Percentiles rank a stretch among this genome's conserved stretches.
These are phyloP conservation scores for Cercospora sojina DNA, from an alignment of 2,329 filamentous ascomycete genomes.

Conservation along the genomic window DNA sequence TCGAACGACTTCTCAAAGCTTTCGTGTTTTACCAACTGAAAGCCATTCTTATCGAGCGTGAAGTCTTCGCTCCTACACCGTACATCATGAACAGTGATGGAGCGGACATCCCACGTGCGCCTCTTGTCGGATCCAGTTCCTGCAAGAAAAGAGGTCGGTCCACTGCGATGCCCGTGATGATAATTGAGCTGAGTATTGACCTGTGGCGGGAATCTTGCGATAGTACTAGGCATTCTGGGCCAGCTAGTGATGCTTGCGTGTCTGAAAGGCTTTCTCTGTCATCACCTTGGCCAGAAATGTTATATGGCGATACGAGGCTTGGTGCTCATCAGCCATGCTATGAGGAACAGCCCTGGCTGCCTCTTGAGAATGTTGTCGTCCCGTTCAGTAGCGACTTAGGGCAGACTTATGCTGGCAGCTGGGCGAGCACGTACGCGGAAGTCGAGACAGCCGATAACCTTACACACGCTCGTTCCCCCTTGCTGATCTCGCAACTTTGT, in stretches of 20 bases:
- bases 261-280: not conserved
- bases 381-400: not conserved
- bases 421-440: not conserved
- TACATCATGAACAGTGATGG: not conserved
- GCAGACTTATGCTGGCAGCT: not conserved
- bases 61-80: not conserved
- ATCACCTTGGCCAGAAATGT: not conserved
- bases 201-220: not conserved
- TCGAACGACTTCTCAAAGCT: not conserved
- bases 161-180: not conserved
- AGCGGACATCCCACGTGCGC: not conserved
- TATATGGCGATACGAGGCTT: not conserved
- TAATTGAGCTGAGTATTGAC: not conserved
- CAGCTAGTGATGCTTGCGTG: not conserved
- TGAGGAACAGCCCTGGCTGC: not conserved
- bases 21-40: conserved; percentile 4
- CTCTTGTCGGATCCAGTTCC: conserved; percentile 10
- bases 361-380: not conserved
- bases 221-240: not conserved
- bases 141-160: not conserved
- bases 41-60: conserved; percentile 9
- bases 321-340: not conserved
- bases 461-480: not conserved
- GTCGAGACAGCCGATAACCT: not conserved
- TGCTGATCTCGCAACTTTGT: not conserved